Conservation (phyloP, 2,329 filamentous ascomycete species). For the Tolypocladium nubicola region DNA sequence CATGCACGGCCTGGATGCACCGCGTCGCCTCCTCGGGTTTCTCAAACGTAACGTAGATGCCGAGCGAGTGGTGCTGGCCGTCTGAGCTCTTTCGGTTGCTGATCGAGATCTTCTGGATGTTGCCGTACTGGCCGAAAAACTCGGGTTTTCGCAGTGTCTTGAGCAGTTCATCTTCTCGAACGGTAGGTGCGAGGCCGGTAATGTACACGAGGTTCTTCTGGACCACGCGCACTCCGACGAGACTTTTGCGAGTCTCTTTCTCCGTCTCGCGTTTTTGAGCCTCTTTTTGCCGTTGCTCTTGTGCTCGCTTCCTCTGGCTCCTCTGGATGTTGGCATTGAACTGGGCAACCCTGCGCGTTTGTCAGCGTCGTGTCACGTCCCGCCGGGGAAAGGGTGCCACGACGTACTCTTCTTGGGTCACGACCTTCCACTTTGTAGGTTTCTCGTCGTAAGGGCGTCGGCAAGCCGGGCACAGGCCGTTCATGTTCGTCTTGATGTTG, state of each 20-base stretch:
- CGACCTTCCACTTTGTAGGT: slow-evolving; percentile 92
- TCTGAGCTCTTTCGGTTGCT: slow-evolving; percentile 80
- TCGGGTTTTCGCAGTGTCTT: slow-evolving; percentile 82
- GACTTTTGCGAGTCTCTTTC: slow-evolving; percentile 87
- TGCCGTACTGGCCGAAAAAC: slow-evolving; percentile 97
- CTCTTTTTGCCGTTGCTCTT: slow-evolving; percentile 80
- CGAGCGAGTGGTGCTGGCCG: slow-evolving; percentile 74
- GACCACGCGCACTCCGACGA: slow-evolving; percentile 88
- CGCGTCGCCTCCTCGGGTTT: slow-evolving; percentile 79
- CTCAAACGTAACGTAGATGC: slow-evolving; percentile 97
- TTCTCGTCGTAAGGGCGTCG: slow-evolving; percentile 92
- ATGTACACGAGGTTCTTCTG: slow-evolving; percentile 99
- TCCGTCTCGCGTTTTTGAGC: slow-evolving; percentile 94
- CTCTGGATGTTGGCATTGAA: slow-evolving; percentile 73
- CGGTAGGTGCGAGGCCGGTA: slow-evolving; percentile 82
- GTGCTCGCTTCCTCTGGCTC: slow-evolving; percentile 85
- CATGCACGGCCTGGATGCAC: slow-evolving; percentile 88
- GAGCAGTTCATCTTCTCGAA: slow-evolving; percentile 83
- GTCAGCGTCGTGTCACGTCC: slow-evolving; percentile 3
- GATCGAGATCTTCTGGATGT: slow-evolving; percentile 97
- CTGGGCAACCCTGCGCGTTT: slow-evolving; percentile 49
- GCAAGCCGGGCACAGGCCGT: slow-evolving; percentile 94
- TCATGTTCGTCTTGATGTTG: slow-evolving; percentile 97
- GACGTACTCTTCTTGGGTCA: slow-evolving; percentile 86
- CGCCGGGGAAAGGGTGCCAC: not conserved